Evolutionary conservation across 345 rosid genomes (phyloP).

Genomic region (Durio zibethinus): DNA sequence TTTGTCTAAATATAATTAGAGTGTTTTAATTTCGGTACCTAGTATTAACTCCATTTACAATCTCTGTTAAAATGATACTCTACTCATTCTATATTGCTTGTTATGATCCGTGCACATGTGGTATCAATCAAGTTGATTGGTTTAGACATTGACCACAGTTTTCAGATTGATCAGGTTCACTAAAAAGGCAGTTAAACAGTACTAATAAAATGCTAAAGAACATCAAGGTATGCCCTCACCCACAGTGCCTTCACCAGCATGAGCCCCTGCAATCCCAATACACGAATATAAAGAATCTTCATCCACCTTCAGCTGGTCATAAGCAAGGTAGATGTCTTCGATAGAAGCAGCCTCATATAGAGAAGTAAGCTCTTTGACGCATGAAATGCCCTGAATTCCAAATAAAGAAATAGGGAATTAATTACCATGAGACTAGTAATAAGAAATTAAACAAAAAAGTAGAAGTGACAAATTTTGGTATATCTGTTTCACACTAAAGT

Average conservation of each 20-base stretch:
- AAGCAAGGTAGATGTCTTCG: slow-evolving; percentile 85
- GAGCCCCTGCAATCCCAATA: slow-evolving; percentile 88
- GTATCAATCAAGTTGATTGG: too few relatives aligned
- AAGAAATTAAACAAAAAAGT: neutral
- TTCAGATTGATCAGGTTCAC: neutral
- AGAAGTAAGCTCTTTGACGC: slow-evolving; percentile 80
- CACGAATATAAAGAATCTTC: slow-evolving; percentile 87
- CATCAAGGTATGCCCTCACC: slow-evolving; percentile 33
- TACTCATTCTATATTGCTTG: too few relatives aligned
- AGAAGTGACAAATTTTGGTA: neutral
- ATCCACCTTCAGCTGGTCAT: slow-evolving; percentile 77
- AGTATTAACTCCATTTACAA: too few relatives aligned
- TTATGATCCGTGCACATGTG: too few relatives aligned
- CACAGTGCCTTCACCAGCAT: slow-evolving; percentile 61
- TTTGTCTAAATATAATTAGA: too few relatives aligned
- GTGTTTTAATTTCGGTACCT: too few relatives aligned
- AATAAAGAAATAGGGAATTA: neutral
- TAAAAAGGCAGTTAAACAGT: neutral
- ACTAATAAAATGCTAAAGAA: neutral
- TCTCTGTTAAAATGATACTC: too few relatives aligned
- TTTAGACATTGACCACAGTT: neutral
- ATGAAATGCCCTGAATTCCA: slow-evolving; percentile 72
- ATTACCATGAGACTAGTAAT: neutral
- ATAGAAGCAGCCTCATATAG: slow-evolving; percentile 83
- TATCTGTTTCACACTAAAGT: neutral